Percentiles rank a stretch among this genome's conserved stretches.
These are phyloP conservation scores for Eremomyces bilateralis DNA, from an alignment of 495 filamentous ascomycete species.

Conservation along the genomic window DNA sequence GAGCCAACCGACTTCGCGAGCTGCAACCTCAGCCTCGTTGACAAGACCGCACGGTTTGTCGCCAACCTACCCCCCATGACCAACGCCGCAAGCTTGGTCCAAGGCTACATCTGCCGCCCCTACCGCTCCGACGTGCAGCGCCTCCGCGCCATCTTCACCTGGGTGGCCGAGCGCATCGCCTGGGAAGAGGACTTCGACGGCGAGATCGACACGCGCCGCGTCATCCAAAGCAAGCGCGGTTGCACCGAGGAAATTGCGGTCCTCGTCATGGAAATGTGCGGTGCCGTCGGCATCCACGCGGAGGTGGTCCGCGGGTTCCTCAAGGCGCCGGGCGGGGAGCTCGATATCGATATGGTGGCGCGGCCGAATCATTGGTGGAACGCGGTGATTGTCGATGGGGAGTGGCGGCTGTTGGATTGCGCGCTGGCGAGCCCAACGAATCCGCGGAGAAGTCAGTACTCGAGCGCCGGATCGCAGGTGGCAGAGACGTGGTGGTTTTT, in stretches of 20 bases:
- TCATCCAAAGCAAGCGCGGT: constrained; percentile 65
- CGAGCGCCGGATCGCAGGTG: constrained; percentile 37
- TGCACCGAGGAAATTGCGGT: constrained; percentile 82
- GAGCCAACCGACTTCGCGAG: constrained; percentile 63
- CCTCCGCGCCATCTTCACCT: constrained; percentile 83
- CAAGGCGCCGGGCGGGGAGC: constrained; percentile 66
- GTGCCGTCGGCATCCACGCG: constrained; percentile 65
- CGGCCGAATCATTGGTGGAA: constrained; percentile 98
- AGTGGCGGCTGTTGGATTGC: constrained; percentile 95
- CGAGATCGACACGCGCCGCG: constrained; percentile 56
- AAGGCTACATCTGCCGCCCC: constrained; percentile 82
- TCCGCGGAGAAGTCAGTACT: constrained; percentile 55
- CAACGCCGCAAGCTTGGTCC: constrained; percentile 64
- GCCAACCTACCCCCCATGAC: constrained; percentile 76
- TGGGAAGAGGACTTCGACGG: constrained; percentile 85
- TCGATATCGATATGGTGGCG: constrained; percentile 50
- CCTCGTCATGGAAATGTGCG: constrained; percentile 83
- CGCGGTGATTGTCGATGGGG: constrained; percentile 72
- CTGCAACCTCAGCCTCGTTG: constrained; percentile 65
- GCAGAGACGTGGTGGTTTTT: constrained; percentile 90
- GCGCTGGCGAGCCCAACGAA: constrained; percentile 80
- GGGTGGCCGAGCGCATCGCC: constrained; percentile 84
- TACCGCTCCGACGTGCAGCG: constrained; percentile 90
- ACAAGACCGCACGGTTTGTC: constrained; percentile 88
- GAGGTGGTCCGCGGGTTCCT: constrained; percentile 75